Evolutionary conservation across 345 rosid genomes (phyloP).

Genomic region (Trapa incisa): DNA sequence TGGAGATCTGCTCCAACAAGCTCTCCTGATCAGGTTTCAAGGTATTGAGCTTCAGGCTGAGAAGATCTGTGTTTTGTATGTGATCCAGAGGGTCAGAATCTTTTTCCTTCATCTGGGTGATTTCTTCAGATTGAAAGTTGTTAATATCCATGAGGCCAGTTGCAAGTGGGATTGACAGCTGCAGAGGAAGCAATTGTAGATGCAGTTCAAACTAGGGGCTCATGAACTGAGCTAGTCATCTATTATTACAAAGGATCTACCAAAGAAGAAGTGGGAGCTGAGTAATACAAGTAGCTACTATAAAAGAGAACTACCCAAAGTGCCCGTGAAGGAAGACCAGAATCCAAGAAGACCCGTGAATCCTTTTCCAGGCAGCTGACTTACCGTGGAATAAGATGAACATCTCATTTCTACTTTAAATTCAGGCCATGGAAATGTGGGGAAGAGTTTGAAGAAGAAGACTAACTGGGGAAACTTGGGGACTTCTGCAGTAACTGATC

Average conservation of each 20-base stretch:
- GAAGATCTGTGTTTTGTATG: neutral
- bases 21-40: conserved; percentile 6
- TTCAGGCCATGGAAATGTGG: neutral
- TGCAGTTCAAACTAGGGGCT: neutral
- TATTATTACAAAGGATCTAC: neutral
- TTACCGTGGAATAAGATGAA: neutral
- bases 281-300: neutral
- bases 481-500: neutral
- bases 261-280: neutral
- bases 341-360: neutral
- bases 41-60: conserved; percentile 12
- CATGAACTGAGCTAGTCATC: neutral
- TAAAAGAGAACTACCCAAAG: neutral
- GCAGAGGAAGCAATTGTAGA: neutral
- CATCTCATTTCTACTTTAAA: neutral
- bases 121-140: neutral
- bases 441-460: neutral
- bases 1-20: neutral
- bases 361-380: neutral
- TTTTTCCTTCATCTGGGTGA: neutral
- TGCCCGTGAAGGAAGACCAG: neutral
- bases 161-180: neutral
- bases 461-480: neutral
- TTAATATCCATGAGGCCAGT: neutral
- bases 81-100: neutral